Evolutionary conservation across 148 eudicot genomes (phyloP), one percentile per base, ranked within the genome.

Genomic region (Persicaria tinctoria): DNA sequence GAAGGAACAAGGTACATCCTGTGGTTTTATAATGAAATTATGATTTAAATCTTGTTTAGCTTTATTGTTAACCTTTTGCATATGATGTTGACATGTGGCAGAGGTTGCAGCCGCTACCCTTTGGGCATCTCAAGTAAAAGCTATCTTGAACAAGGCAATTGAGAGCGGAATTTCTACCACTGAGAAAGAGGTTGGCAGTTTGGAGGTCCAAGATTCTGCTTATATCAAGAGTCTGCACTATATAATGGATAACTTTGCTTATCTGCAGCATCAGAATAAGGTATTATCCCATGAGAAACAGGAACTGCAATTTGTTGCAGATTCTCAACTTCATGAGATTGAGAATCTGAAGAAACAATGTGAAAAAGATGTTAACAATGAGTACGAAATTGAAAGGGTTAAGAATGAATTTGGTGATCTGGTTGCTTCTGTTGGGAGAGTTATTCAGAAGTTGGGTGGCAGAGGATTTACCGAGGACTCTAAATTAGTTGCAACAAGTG

Each of bases 171-270:
- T 87, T 75, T 82, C 86, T 63, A 73, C 79, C 62, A 46, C 80
- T 75, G 88, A 80, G 75, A 68, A 74, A 75, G 68, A 79, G 54
- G 77, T 60, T 0, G 80, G 77, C 57, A 84, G 87, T 56, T 38
- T 82, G 62, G 88, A 82, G 71, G 73, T 81, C 74, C 79, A 79
- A 73, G 87, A 81, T 79, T 77, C 90, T 46, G 74, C 80, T 74
- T 83, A 80, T 70, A 73, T 87, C 50, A 82, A 81, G 78, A 95
- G 89, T 86, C 92, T 95, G 68, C 75, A 82, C 51, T 86, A 84
- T 82, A 78, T 90, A 17, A 68, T 90, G 73, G 91, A 92, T 75
- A 82, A 64, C 59, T 84, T 82, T 64, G 73, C 82, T 23, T 81
- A 81, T 70, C 76, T 86, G 84, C 84, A 78, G 78, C 74, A 84